Evolutionary conservation across 2,329 filamentous ascomycete genomes (phyloP), one percentile per base, ranked within the genome.

Genomic region (Purpureocillium lavendulum): DNA sequence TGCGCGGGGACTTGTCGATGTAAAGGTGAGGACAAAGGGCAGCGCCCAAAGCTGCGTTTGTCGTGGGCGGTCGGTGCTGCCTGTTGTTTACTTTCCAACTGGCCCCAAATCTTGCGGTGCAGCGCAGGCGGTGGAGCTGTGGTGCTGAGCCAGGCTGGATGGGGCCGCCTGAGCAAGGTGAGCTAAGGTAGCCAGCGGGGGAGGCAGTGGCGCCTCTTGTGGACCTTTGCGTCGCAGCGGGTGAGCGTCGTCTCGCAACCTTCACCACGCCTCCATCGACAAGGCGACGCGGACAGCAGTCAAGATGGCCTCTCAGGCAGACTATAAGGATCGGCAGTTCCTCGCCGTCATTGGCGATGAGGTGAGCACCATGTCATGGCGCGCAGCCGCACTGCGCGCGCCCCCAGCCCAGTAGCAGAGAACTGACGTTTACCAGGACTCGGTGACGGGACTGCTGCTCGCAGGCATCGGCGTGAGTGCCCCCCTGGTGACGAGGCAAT

Each of bases 281-380:
- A 33, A 28, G 33, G 18, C 13, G 32, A 34, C 37, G 18, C 26
- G 29, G 32, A 36, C n/a, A 17, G 18, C 13, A 33, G 38, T 44
- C 51, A 58, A 53, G 33, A 73, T 73, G 69, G 55, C 71, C 42
- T 67, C 68, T 35, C 69, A 75, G 51, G 67, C 71, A 47, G 75
- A 79, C 50, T 82, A 72, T 63, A 82, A 88, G 68, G 88, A 97
- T 66, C 79, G 92, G 55, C 84, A 98, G 67, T 95, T 98, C 60
- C 79, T 98, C 43, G 92, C 92, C 48, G 90, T 98, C 36, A 98
- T 98, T 59, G 92, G 92, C 38, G 92, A 98, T 64, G 92, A 98
- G 79, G 92, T 87, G 59, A 47, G 62, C 40, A 30, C 26, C 8
- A 30, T 13, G 29, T 12, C 29, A 12, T 14, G 29, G 29, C 29